A percentile compares a stretch with the other conserved stretches of the same genome.
Evolutionary conservation across 371 early-diverging fungal species (phyloP).

Genomic region (Mortierella sp.): DNA sequence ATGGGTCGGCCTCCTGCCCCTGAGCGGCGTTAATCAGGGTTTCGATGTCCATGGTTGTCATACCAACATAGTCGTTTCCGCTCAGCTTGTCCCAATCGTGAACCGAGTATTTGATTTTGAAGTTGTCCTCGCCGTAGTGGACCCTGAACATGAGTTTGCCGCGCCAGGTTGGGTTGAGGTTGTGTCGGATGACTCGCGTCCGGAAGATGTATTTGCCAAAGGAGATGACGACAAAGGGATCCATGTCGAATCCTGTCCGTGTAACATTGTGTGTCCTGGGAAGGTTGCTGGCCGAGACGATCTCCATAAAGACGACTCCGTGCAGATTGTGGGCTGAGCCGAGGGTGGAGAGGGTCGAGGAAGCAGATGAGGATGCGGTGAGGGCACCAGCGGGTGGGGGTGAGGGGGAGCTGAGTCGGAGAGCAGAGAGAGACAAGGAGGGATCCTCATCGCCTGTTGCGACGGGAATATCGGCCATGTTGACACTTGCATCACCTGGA

Average conservation of each 20-base stretch:
- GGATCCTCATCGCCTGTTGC: conserved; percentile 29
- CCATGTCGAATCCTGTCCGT: conserved; percentile 82
- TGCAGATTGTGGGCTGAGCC: conserved; percentile 51
- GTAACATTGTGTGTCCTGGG: conserved; percentile 73
- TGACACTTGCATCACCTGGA: conserved; percentile 17
- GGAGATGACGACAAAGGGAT: conserved; percentile 87
- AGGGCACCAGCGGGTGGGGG: conserved; percentile 29
- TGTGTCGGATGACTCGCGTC: conserved; percentile 75
- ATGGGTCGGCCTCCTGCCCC: conserved; percentile 14
- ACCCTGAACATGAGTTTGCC: conserved; percentile 78
- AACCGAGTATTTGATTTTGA: conserved; percentile 75
- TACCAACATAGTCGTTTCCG: conserved; percentile 80
- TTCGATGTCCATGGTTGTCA: conserved; percentile 61
- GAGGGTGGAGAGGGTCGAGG: conserved; percentile 49
- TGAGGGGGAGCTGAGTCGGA: conserved; percentile 36
- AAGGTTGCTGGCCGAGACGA: conserved; percentile 71
- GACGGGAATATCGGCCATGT: conserved; percentile 48
- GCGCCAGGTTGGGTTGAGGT: conserved; percentile 78
- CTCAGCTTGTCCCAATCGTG: conserved; percentile 86
- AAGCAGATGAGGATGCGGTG: conserved; percentile 22
- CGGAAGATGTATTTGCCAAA: conserved; percentile 80
- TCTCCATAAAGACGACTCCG: conserved; percentile 76
- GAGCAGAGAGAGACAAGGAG: conserved; percentile 20
- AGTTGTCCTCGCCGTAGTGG: conserved; percentile 67
- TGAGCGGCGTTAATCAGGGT: conserved; percentile 33